Evolutionary conservation across 257 asterid genomes (phyloP).

Genomic region (Nicotiana attenuata): DNA sequence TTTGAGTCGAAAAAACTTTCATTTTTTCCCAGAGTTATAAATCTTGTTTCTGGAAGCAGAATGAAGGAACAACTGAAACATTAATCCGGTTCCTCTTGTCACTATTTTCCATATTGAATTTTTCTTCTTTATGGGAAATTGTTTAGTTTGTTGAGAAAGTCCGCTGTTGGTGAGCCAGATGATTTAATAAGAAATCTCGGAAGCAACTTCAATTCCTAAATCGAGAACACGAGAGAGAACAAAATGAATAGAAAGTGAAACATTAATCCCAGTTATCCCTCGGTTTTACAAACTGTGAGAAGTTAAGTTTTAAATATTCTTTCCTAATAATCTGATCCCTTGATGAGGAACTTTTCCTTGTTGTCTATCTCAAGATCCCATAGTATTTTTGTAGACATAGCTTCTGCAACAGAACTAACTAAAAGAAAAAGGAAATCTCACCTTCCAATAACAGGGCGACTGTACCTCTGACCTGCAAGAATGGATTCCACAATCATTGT

Average conservation of each 20-base stretch:
- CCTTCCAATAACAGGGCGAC: constrained; percentile 65
- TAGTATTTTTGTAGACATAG: background rate
- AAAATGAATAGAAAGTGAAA: background rate
- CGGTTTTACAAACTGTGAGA: background rate
- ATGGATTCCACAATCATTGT: constrained; percentile 80
- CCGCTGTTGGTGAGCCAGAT: background rate
- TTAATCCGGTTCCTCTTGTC: background rate
- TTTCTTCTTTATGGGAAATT: constrained; percentile 1
- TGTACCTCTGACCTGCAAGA: constrained; percentile 60
- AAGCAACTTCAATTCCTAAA: background rate
- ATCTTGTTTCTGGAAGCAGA: background rate
- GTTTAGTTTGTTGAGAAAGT: background rate
- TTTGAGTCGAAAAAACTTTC: background rate
- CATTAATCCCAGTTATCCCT: background rate
- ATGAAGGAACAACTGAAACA: background rate
- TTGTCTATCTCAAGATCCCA: background rate
- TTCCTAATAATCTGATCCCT: background rate
- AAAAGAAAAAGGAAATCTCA: constrained; percentile 13
- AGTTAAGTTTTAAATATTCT: background rate
- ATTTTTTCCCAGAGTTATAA: background rate
- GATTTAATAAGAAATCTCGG: background rate
- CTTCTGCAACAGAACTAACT: background rate
- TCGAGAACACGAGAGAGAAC: background rate
- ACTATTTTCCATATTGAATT: background rate
- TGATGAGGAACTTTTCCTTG: background rate